Conservation (phyloP, 1,139 yeast species). For the Casaregolazyma lundiana region DNA sequence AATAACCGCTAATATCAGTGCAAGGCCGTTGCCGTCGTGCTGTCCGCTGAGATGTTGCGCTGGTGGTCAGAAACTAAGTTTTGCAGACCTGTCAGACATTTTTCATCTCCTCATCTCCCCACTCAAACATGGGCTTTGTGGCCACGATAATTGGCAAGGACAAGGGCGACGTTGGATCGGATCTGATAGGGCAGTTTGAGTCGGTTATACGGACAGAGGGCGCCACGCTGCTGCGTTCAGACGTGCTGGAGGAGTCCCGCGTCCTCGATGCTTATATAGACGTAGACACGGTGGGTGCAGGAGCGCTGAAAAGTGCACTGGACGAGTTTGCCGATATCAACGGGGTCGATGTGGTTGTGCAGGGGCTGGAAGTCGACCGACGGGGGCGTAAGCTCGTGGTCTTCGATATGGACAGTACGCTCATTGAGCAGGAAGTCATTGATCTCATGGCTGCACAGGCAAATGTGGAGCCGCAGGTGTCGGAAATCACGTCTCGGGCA, state of each 20-base stretch:
- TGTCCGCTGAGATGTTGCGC: too few relatives aligned
- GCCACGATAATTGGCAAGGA: slow-evolving; percentile 24
- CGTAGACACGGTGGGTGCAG: slow-evolving; percentile 14
- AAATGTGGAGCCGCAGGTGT: slow-evolving; percentile 69
- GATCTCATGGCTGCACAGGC: slow-evolving; percentile 91
- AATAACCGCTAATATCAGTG: too few relatives aligned
- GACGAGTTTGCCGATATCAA: slow-evolving; percentile 20
- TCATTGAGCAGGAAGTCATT: slow-evolving; percentile 93
- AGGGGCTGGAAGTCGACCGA: slow-evolving; percentile 34
- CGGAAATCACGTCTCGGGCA: slow-evolving; percentile 83
- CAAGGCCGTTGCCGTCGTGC: too few relatives aligned
- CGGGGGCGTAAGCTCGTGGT: slow-evolving; percentile 60
- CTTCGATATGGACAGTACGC: slow-evolving; percentile 97
- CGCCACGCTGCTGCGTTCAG: slow-evolving; percentile 21
- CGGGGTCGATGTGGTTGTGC: slow-evolving; percentile 45
- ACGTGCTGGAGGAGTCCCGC: slow-evolving; percentile 16
- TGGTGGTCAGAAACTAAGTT: too few relatives aligned
- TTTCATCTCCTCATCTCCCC: background rate
- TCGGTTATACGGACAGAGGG: slow-evolving; percentile 21
- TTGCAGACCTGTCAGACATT: background rate
- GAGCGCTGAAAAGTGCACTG: slow-evolving; percentile 19
- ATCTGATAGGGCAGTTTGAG: slow-evolving; percentile 22
- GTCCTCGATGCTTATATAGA: slow-evolving; percentile 26
- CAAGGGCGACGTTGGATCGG: slow-evolving; percentile 14
- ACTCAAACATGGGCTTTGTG: slow-evolving; percentile 12